phyloP scores from a whole-genome alignment of 2,329 filamentous ascomycete genomes.

The Penicillium aurantiogriseum region DNA sequence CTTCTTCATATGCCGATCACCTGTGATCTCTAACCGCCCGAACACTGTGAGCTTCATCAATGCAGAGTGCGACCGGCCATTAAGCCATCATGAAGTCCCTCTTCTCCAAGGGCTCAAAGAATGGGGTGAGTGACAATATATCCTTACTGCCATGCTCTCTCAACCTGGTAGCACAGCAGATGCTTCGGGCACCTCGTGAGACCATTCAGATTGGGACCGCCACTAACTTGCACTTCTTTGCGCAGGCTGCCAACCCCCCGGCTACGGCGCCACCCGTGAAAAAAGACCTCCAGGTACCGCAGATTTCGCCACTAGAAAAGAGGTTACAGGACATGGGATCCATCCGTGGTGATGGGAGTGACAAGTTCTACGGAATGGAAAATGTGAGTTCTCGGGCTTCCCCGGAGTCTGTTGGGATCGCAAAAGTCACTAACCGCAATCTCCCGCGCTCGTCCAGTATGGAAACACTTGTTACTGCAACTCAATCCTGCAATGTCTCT shows the following conservation, averaged over 20 bases:
- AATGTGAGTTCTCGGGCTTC: constrained; percentile 69
- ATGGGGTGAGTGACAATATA: constrained; percentile 32
- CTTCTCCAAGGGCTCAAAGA: constrained; percentile 42
- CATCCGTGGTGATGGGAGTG: constrained; percentile 80
- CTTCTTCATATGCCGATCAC: neutral
- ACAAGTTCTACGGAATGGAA: constrained; percentile 98
- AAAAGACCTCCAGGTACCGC: constrained; percentile 58
- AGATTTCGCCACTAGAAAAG: constrained; percentile 63
- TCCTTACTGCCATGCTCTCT: constrained; percentile 14
- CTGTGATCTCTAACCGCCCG: neutral
- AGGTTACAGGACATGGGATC: constrained; percentile 80
- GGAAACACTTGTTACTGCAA: constrained; percentile 99
- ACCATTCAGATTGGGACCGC: constrained; percentile 13
- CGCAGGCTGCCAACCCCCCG: constrained; percentile 49
- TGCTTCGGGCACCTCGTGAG: constrained; percentile 11
- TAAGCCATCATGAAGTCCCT: constrained; percentile 40
- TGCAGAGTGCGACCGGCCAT: constrained; percentile 28
- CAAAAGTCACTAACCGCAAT: constrained; percentile 18
- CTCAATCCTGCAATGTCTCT: constrained; percentile 95
- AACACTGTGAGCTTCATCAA: constrained; percentile 17
- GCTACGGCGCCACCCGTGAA: constrained; percentile 51
- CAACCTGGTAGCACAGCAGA: constrained; percentile 18
- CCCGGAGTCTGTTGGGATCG: neutral
- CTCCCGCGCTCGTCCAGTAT: constrained; percentile 59
- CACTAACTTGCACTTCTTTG: constrained; percentile 18